phyloP scores from a whole-genome alignment of 108 stramenopile genomes.

The Skeletonema marinoi region DNA sequence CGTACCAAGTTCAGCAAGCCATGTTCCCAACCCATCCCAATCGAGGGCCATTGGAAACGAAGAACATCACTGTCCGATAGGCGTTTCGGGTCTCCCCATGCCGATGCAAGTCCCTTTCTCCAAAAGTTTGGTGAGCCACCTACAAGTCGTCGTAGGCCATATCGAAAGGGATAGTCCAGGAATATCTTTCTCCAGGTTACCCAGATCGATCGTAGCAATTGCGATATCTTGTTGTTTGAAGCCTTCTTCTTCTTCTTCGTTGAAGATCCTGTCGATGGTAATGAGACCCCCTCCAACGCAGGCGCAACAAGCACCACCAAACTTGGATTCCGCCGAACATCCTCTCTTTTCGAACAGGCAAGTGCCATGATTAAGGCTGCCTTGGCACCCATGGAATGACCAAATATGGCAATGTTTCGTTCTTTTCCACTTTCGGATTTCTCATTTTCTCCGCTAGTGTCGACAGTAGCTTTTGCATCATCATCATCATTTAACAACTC shows the following conservation, averaged over 20 bases:
- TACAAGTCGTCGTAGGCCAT: slow-evolving; percentile 66
- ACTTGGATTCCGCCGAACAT: slow-evolving; percentile 6
- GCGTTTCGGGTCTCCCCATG: slow-evolving; percentile 66
- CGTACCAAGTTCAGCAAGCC: slow-evolving; percentile 69
- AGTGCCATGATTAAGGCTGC: slow-evolving; percentile 70
- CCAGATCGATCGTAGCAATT: slow-evolving; percentile 9
- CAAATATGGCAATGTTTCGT: slow-evolving; percentile 61
- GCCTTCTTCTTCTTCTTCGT: neutral
- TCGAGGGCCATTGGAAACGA: slow-evolving; percentile 83
- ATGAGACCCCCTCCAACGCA: slow-evolving; percentile 53
- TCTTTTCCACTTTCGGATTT: slow-evolving; percentile 4
- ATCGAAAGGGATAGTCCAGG: slow-evolving; percentile 43
- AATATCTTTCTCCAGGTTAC: slow-evolving; percentile 32
- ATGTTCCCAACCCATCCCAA: slow-evolving; percentile 79
- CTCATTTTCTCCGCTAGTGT: neutral
- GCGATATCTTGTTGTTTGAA: neutral
- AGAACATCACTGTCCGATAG: slow-evolving; percentile 70
- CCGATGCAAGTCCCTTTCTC: slow-evolving; percentile 57
- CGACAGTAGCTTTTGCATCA: neutral
- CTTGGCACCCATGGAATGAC: slow-evolving; percentile 79
- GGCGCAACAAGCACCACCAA: slow-evolving; percentile 75
- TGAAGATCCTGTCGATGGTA: slow-evolving; percentile 1
- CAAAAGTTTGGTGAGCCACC: slow-evolving; percentile 56
- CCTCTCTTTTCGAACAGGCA: slow-evolving; percentile 27
- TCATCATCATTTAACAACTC: slow-evolving; percentile 21